Percentiles rank a stretch among this genome's conserved stretches.
These are phyloP conservation scores for Acacia concinna DNA, from an alignment of 331 rosid genomes.

Conservation along the genomic window DNA sequence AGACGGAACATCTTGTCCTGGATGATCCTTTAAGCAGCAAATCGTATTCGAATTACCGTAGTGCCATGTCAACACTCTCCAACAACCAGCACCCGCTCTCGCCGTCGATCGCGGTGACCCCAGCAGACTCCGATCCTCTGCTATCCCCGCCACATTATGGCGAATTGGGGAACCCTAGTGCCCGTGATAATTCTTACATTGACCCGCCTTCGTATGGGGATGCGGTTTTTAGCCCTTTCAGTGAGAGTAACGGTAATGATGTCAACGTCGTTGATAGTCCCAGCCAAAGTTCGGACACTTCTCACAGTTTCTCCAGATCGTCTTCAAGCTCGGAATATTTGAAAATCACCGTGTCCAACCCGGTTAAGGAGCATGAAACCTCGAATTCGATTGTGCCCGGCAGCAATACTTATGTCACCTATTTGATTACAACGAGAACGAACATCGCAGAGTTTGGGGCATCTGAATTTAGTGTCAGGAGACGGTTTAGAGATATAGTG, in stretches of 20 bases:
- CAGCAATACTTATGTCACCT: constrained; percentile 62
- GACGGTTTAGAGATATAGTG: constrained; percentile 84
- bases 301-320: constrained; percentile 51
- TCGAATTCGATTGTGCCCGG: constrained; percentile 88
- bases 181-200: constrained; percentile 37
- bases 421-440: constrained; percentile 79
- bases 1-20: constrained; percentile 63
- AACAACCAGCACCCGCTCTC: constrained; percentile 64
- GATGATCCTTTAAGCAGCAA: constrained; percentile 48
- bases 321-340: constrained; percentile 61
- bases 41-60: constrained; percentile 67
- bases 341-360: constrained; percentile 79
- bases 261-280: constrained; percentile 64
- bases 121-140: constrained; percentile 75
- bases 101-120: constrained; percentile 34
- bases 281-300: constrained; percentile 43
- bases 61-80: constrained; percentile 71
- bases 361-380: constrained; percentile 76
- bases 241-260: constrained; percentile 41
- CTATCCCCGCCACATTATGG: constrained; percentile 44
- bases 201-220: constrained; percentile 72
- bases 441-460: constrained; percentile 72
- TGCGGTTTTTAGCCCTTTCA: constrained; percentile 56
- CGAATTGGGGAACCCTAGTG: constrained; percentile 46
- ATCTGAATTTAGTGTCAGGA: constrained; percentile 68